phyloP scores from a whole-genome alignment of 106 monocot genomes.

The Apostasia shenzhenica region DNA sequence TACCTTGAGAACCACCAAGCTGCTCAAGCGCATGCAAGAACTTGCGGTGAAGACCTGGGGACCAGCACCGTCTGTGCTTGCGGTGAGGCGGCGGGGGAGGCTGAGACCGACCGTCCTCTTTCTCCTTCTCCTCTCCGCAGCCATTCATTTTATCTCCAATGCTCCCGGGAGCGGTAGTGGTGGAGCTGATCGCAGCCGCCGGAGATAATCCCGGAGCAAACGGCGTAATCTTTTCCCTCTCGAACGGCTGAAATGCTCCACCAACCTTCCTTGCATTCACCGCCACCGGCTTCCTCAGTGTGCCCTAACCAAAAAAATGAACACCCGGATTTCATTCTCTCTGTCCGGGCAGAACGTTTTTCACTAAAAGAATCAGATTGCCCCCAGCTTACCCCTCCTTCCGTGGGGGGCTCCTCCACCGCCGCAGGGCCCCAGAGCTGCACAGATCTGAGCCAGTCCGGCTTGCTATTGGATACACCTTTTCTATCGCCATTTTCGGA shows the following conservation, averaged over 20 bases:
- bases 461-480: slow-evolving; percentile 22
- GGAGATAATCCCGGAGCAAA: neutral
- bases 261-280: slow-evolving; percentile 35
- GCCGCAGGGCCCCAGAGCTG: slow-evolving; percentile 47
- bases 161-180: slow-evolving; percentile 14
- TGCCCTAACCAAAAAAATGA: slow-evolving; percentile 14
- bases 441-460: slow-evolving; percentile 63
- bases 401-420: slow-evolving; percentile 4
- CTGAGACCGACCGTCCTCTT: slow-evolving; percentile 24
- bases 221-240: slow-evolving; percentile 27
- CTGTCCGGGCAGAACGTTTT: too few relatives aligned
- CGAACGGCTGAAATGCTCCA: slow-evolving; percentile 71
- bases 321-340: neutral
- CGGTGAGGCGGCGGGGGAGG: slow-evolving; percentile 10
- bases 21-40: slow-evolving; percentile 75
- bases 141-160: slow-evolving; percentile 3
- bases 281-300: slow-evolving; percentile 33
- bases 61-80: slow-evolving; percentile 83
- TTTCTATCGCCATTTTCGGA: neutral
- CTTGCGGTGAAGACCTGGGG: slow-evolving; percentile 74
- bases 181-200: slow-evolving; percentile 26
- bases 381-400: slow-evolving; percentile 2
- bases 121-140: slow-evolving; percentile 15
- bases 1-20: slow-evolving; percentile 83
- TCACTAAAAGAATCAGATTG: neutral